Evolutionary conservation across 2,329 filamentous ascomycete species (phyloP), one percentile per base, ranked within the genome.

Genomic region (Endocalyx cinctus): DNA sequence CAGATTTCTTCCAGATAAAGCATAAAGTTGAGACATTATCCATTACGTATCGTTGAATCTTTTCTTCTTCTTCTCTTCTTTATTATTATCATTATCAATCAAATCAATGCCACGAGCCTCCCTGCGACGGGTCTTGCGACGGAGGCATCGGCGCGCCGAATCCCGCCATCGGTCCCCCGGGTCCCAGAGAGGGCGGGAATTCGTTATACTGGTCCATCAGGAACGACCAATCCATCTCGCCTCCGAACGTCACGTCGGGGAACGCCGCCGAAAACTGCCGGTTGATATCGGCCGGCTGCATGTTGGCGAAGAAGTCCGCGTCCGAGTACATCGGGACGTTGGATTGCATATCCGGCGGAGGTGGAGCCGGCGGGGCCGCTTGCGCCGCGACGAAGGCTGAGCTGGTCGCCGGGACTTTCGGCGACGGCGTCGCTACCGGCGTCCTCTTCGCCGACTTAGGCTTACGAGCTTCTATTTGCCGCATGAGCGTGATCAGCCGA

Each of bases 401-500:
- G 32, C 46, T 48, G 11, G 37, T 37, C 14, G 45, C 47, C 10
- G 52, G 46, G 13, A 52, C 41, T 29, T 48, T 51, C 6, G 50
- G 50, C 12, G 51, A 51, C 15, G 49, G 50, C 5, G 50, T 52
- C 13, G 52, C 45, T 5, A 47, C 33, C 4, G 54, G 52, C 6
- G 55, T 50, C 30, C 47, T 54, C 31, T 49, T 54, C n/a, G 40
- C 33, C 14, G 55, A 53, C 37, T 64, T 63, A 5, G 60, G 53
- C 35, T 45, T 37, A 7, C 41, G 47, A 29, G 51, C 48, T 10
- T 53, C 57, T 12, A 64, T 60, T 33, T 70, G 66, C n/a, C 64
- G 59, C 43, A 78, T 58, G 27, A 64, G 43, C 3, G 52, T 57
- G 34, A 78, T 69, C 40, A 76, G 69, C 27, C 52, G 56, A 3